Evolutionary conservation across 768 basidiomycete species (phyloP), one percentile per base, ranked within the genome.

Genomic region (Brasilioporus rufonigricans): DNA sequence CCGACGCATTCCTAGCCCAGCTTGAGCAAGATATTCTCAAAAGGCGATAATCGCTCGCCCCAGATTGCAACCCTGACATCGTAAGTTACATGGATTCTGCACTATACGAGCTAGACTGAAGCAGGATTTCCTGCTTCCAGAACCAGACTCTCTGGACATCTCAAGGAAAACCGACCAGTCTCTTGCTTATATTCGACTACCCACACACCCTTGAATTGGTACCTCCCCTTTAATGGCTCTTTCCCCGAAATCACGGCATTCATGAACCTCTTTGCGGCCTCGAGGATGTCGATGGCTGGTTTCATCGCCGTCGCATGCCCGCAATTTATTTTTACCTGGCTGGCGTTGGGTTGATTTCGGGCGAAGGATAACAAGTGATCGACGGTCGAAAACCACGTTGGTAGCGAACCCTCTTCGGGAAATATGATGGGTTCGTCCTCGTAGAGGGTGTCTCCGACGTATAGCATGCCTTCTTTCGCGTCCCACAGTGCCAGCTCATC

Each of bases 1-100:
- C 87, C 1, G 88, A 89, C 55, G 73, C 72, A 26, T 91, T 91
- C 62, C 65, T 91, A 49, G 82, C 87, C 13, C 76, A 80, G 53
- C 73, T 91, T 13, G 85, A 87, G 68, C 72, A 75, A 43, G 87
- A 89, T 41, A 81, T 90, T 39, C 65, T 81, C 35, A 59, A 50
- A 41, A 63, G 58, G 40, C 48, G 36, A 39, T 65, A 19, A 50
- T 6, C 3, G 16, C 49, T 7, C 16, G 4, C 4, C 16, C 33
- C n/a, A n/a, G 44, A 16, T 40, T 18, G 16, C 33, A 23, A n/a
- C n/a, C n/a, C n/a, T n/a, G n/a, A 44, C 26, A 32, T 38, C 8
- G 62, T 52, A 23, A 45, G 62, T 33, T 35, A 16, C 24, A 18
- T 40, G 16, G 11, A 19, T 21, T 44, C 39, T 33, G 9, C 14